Base-by-base conservation (phyloP, 257 asterid genomes). In the Nicotiana attenuata region DNA sequence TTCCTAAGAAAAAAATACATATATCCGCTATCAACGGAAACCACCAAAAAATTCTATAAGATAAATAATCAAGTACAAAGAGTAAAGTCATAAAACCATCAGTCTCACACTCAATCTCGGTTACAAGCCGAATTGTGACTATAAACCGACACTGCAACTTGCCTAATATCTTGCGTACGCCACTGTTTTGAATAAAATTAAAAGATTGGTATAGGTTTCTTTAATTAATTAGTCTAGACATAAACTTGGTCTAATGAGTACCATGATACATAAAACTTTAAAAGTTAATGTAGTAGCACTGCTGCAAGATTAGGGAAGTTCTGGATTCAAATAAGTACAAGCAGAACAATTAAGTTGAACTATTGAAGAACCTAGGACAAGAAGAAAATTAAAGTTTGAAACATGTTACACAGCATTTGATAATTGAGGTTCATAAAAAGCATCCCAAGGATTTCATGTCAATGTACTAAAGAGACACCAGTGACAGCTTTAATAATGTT, bases 401-500 rank as follows among this genome's bases (percentile, higher is more conserved):
- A 75, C 24, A 75, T 75, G 79, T 24, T 24, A 71, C 78, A 71
- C 60, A 47, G 63, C 3, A 3, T 7, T 38, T 75, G 45, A 75
- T 75, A 75, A 75, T 24, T 75, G 63, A 47, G 80, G 80, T 75
- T 75, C 80, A 75, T 47, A 14, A 11, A 3, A 52, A 14, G 57
- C 1, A 52, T 15, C 57, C 57, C 57, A 52, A 52, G 57, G 19
- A 52, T 52, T 52, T 52, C 57, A 75, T 75, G 63, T 50, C 80
- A 75, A 75, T 75, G 63, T 75, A 24, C 41, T 47, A 75, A 50
- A 75, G 63, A 26, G 33, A 50, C 80, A 75, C 5, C 24, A 75
- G 20, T 50, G 63, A 50, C 80, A 75, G 80, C 80, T 75, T 75
- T 75, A 75, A 50, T 47, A 24, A 50, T 47, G 79, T 71, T 73